phyloP scores from a whole-genome alignment of 345 rosid genomes.

The Lagerstroemia speciosa region DNA sequence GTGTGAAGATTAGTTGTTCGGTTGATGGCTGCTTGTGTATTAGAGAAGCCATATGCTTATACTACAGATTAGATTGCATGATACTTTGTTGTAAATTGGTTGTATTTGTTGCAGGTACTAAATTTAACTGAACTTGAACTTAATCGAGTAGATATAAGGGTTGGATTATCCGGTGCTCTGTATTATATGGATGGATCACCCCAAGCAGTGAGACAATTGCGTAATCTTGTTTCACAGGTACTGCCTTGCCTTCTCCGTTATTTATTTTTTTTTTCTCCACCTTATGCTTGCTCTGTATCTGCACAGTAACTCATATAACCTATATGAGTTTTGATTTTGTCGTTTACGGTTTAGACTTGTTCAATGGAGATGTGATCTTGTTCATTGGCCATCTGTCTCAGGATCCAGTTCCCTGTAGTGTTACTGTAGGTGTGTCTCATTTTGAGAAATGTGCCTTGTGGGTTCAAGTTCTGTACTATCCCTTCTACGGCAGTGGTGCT shows the following conservation, averaged over 20 bases:
- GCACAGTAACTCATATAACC: neutral
- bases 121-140: constrained; percentile 91
- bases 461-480: constrained; percentile 95
- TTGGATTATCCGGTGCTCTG: constrained; percentile 85
- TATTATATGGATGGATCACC: constrained; percentile 97
- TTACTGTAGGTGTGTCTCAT: constrained; percentile 92
- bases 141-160: constrained; percentile 86
- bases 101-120: constrained; percentile 48
- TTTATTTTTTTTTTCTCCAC: constrained; percentile 3
- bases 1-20: neutral
- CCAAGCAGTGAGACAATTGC: constrained; percentile 90
- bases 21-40: neutral
- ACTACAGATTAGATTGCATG: neutral
- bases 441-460: constrained; percentile 92
- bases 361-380: neutral
- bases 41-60: neutral
- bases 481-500: constrained; percentile 84
- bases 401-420: constrained; percentile 94
- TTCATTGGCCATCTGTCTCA: constrained; percentile 7
- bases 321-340: neutral
- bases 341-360: neutral
- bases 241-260: constrained; percentile 6
- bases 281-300: neutral
- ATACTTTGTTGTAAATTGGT: constrained; percentile 13
- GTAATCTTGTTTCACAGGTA: constrained; percentile 93